Evolutionary conservation across 371 early-diverging fungal species (phyloP).

Genomic region (Capillidium rhysosporum): DNA sequence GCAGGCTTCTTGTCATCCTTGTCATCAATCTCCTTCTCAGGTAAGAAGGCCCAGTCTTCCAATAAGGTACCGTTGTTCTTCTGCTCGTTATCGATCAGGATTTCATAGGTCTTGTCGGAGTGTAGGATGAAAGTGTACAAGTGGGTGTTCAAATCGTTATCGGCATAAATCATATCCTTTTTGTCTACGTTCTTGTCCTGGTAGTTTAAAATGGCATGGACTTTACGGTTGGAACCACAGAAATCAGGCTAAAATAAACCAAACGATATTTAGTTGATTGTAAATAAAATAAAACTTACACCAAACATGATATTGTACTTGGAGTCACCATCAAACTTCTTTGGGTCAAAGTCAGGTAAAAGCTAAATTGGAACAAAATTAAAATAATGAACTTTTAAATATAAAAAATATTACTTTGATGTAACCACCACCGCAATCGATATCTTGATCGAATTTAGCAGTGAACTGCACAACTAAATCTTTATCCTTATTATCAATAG

Average conservation of each 20-base stretch:
- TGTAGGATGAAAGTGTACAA: slow-evolving; percentile 80
- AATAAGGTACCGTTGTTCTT: slow-evolving; percentile 47
- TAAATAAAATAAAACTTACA: slow-evolving; percentile 9
- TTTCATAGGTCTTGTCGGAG: slow-evolving; percentile 29
- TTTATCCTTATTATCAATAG: slow-evolving; percentile 37
- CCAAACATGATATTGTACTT: slow-evolving; percentile 90
- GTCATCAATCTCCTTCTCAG: slow-evolving; percentile 78
- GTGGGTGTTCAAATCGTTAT: slow-evolving; percentile 52
- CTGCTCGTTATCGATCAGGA: slow-evolving; percentile 36
- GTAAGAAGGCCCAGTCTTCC: slow-evolving; percentile 69
- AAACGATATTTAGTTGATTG: neutral
- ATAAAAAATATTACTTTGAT: slow-evolving; percentile 40
- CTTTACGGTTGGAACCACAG: slow-evolving; percentile 78
- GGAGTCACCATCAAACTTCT: slow-evolving; percentile 65
- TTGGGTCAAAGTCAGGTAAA: slow-evolving; percentile 29
- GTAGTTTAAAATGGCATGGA: slow-evolving; percentile 90
- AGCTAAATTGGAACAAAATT: slow-evolving; percentile 1
- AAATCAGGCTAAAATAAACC: slow-evolving; percentile 53
- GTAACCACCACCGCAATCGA: slow-evolving; percentile 96
- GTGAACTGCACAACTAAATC: slow-evolving; percentile 83
- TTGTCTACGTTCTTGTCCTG: slow-evolving; percentile 71
- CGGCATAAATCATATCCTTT: slow-evolving; percentile 37
- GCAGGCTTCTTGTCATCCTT: slow-evolving; percentile 77
- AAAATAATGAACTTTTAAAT: slow-evolving; percentile 9
- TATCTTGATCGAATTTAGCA: slow-evolving; percentile 81